Base-by-base conservation (phyloP, 768 basidiomycete genomes). In the Agaricus sinodeliciosus region DNA sequence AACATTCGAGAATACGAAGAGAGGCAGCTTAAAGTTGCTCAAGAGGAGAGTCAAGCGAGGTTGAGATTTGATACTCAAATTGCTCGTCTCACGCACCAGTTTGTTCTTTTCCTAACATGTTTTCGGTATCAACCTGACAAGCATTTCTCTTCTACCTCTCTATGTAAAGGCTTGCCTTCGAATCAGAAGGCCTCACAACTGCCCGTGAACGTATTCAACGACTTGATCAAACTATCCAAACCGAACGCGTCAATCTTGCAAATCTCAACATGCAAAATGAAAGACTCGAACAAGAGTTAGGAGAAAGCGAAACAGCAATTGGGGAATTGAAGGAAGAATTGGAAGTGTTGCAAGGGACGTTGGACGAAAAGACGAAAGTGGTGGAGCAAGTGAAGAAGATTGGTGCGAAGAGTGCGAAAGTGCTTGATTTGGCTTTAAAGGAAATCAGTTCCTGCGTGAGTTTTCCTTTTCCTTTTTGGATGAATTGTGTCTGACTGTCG, bases 1-100 rank as follows among this genome's bases (percentile, higher is more conserved):
- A 84, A 84, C 67, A 92, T 99, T 57, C 82, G 94, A 25, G 91
- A 94, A 59, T 99, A 94, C 64, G 95, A 98, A 67, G 88, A 92
- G 63, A 82, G 87, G 18, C 92, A 95, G 62, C 73, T 97, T 27
- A 89, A 86, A 65, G 80, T 90, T 19, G 91, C 90, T 0, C 86
- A 93, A 66, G 89, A 90, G 60, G 92, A 93, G 66, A 89, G 81
- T 62, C 90, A 89, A 59, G 89, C 88, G 7, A 72, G 90, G 53
- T 69, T 94, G 58, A 78, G 86, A 43, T 95, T 82, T 59, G 85
- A 93, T 58, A 88, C 84, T 4, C 92, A 94, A 65, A 87, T 94
- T 55, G 85, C 87, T 0, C 78, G 94, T 8, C 71, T 97, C 52
- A 82, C 78, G 2, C 90, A 94, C 68, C 88, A 91, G 94, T 93